phyloP scores from a whole-genome alignment of 1,139 yeast species.

The Zhuliangozyma parablackwelliae region DNA sequence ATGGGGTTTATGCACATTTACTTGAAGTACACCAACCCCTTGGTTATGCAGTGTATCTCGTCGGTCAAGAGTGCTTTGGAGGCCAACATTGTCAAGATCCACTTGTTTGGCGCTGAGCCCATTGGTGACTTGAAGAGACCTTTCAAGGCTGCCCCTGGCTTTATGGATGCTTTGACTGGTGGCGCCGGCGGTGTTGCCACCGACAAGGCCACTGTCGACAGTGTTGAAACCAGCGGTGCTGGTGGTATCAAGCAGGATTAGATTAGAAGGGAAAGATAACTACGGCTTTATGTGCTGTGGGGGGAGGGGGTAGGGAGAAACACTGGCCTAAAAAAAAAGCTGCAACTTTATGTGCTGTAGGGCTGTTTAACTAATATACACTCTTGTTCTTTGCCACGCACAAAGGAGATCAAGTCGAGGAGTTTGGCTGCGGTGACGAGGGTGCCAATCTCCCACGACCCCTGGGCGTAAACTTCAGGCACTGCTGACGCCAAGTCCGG shows the following conservation, averaged over 20 bases:
- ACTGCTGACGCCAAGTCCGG: slow-evolving; percentile 49
- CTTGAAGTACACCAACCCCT: slow-evolving; percentile 97
- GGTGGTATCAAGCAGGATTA: slow-evolving; percentile 93
- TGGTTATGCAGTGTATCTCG: slow-evolving; percentile 89
- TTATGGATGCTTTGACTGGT: slow-evolving; percentile 66
- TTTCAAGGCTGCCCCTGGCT: slow-evolving; percentile 81
- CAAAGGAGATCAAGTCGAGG: slow-evolving; percentile 55
- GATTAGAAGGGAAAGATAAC: slow-evolving; percentile 6
- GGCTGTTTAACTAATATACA: slow-evolving; percentile 42
- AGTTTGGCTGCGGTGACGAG: slow-evolving; percentile 59
- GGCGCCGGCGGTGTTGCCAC: slow-evolving; percentile 57
- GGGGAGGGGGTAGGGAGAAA: neutral
- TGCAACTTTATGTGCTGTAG: neutral
- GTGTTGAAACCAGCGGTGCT: slow-evolving; percentile 78
- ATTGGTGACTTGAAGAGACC: slow-evolving; percentile 95
- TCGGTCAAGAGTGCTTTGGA: slow-evolving; percentile 90
- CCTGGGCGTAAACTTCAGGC: slow-evolving; percentile 59
- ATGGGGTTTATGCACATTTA: slow-evolving; percentile 98
- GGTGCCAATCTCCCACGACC: slow-evolving; percentile 61
- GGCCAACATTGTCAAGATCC: slow-evolving; percentile 88
- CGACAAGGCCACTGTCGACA: slow-evolving; percentile 81
- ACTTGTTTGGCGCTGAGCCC: slow-evolving; percentile 79
- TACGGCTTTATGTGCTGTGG: neutral
- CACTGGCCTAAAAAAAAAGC: neutral
- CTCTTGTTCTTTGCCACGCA: slow-evolving; percentile 57